Evolutionary conservation across 345 rosid species (phyloP).

Genomic region (Camelina neglecta): DNA sequence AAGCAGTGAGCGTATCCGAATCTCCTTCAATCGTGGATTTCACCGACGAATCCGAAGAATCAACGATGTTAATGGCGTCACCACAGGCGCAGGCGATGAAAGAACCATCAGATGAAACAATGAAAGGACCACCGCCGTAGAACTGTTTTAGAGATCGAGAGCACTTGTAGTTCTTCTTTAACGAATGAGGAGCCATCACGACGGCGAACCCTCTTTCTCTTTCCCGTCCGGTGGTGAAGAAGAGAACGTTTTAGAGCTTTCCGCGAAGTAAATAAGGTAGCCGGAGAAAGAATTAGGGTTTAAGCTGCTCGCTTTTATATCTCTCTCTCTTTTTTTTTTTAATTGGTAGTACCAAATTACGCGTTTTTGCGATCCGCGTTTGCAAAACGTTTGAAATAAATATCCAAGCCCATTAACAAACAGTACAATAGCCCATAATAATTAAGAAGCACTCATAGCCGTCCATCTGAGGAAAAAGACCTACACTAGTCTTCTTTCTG

Average conservation of each 20-base stretch:
- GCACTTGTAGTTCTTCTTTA: slow-evolving; percentile 76
- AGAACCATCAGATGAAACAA: slow-evolving; percentile 76
- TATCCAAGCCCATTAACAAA: slow-evolving; percentile 30
- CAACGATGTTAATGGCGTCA: slow-evolving; percentile 77
- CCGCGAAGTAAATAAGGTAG: slow-evolving; percentile 23
- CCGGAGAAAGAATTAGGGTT: slow-evolving; percentile 40
- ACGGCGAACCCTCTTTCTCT: background rate
- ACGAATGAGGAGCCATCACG: slow-evolving; percentile 52
- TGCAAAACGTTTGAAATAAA: slow-evolving; percentile 4
- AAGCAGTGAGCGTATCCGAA: slow-evolving; percentile 70
- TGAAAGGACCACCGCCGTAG: slow-evolving; percentile 88
- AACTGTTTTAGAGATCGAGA: slow-evolving; percentile 76
- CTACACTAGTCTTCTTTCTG: background rate
- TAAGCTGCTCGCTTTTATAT: slow-evolving; percentile 34
- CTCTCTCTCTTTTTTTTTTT: background rate
- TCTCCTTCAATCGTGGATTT: slow-evolving; percentile 73
- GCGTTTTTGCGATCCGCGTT: slow-evolving; percentile 14
- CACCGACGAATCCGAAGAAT: slow-evolving; percentile 57
- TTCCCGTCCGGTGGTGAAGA: slow-evolving; percentile 25
- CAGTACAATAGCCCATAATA: slow-evolving; percentile 16
- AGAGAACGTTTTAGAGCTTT: slow-evolving; percentile 10
- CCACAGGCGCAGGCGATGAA: slow-evolving; percentile 82
- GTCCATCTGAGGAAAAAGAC: slow-evolving; percentile 27
- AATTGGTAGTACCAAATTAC: slow-evolving; percentile 8
- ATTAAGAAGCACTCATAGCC: background rate